Evolutionary conservation across 352 stramenopile species (phyloP).

Genomic region (Globisporangium acanthophoron): DNA sequence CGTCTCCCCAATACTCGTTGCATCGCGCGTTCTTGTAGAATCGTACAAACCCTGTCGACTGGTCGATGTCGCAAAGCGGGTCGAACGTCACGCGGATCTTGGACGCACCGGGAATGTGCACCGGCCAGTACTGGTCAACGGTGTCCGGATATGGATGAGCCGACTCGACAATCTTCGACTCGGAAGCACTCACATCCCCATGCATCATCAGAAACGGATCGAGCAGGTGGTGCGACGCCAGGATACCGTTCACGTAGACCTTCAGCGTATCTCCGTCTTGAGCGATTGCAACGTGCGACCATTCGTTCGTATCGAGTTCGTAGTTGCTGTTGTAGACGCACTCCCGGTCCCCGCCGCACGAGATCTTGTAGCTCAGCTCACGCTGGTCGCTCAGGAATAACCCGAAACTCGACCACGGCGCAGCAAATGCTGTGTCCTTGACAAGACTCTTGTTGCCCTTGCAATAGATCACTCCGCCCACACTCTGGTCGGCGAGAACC

Average conservation of each 20-base stretch:
- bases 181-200: conserved; percentile 24
- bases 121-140: conserved; percentile 58
- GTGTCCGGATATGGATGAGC: conserved; percentile 43
- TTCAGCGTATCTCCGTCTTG: conserved; percentile 56
- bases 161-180: conserved; percentile 62
- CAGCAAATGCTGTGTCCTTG: conserved; percentile 30
- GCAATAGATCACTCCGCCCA: conserved; percentile 60
- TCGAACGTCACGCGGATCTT: conserved; percentile 78
- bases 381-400: conserved; percentile 60
- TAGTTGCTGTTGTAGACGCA: conserved; percentile 62
- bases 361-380: conserved; percentile 63
- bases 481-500: conserved; percentile 40
- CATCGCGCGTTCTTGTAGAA: conserved; percentile 68
- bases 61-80: conserved; percentile 55
- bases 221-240: conserved; percentile 56
- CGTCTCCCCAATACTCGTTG: conserved; percentile 65
- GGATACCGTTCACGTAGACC: conserved; percentile 62
- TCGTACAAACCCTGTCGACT: conserved; percentile 53
- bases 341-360: conserved; percentile 48
- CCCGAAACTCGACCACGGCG: conserved; percentile 70
- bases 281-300: conserved; percentile 62
- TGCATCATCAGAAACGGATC: conserved; percentile 63
- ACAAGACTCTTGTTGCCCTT: conserved; percentile 66
- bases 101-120: conserved; percentile 64
- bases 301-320: conserved; percentile 51